These are phyloP conservation scores for Umbelopsis isabellina DNA, from an alignment of 192 early-diverging fungal genomes.

Conservation along the genomic window DNA sequence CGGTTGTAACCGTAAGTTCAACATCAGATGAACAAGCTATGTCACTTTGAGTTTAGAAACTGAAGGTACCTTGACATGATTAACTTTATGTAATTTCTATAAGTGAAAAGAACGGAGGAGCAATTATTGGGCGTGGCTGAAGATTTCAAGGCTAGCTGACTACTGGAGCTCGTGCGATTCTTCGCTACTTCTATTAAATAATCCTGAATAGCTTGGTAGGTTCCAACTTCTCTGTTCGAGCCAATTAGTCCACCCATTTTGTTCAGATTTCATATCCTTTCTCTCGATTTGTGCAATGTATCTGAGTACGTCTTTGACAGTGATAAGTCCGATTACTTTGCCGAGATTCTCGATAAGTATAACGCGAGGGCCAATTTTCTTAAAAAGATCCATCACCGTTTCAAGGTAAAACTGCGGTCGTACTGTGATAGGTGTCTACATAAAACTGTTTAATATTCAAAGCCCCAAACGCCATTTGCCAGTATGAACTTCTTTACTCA, in stretches of 20 bases:
- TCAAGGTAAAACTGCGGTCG: constrained; percentile 70
- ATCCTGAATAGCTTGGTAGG: background rate
- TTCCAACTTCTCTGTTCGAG: constrained; percentile 9
- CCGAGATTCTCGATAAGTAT: constrained; percentile 69
- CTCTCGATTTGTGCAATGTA: constrained; percentile 58
- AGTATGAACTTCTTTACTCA: constrained; percentile 22
- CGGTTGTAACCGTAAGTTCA: background rate
- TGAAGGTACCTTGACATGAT: constrained; percentile 7
- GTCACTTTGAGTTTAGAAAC: too few relatives aligned
- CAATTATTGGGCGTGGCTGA: too few relatives aligned
- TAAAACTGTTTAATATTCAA: constrained; percentile 37
- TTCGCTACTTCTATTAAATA: constrained; percentile 18
- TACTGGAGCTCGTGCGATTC: constrained; percentile 9
- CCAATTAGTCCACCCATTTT: constrained; percentile 13
- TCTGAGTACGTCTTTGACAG: constrained; percentile 76
- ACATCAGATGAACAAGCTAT: background rate
- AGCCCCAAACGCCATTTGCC: background rate
- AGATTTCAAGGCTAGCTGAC: too few relatives aligned
- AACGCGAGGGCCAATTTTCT: constrained; percentile 70
- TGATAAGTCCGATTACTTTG: constrained; percentile 68
- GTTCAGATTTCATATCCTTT: constrained; percentile 25
- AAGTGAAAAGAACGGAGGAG: background rate
- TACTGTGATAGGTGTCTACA: constrained; percentile 71
- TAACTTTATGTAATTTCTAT: background rate
- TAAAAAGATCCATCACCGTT: constrained; percentile 81